phyloP scores from a whole-genome alignment of 1,284 basidiomycete genomes.

The Ganoderma sp. region DNA sequence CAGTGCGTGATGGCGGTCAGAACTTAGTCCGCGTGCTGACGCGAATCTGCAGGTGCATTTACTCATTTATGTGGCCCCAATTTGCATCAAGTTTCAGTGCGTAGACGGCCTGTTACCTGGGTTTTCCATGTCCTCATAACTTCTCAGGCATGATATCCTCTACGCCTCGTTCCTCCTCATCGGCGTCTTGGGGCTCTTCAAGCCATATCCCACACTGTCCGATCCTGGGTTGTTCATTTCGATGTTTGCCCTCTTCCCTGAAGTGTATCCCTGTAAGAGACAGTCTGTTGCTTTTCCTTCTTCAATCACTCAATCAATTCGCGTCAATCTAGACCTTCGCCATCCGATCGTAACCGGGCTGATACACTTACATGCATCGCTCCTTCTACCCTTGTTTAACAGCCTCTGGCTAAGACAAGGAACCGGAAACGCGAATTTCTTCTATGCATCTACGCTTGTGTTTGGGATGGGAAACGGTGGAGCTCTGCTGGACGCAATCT shows the following conservation, averaged over 20 bases:
- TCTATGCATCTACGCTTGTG: constrained; percentile 94
- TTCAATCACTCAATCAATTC: not conserved
- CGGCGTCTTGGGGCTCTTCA: constrained; percentile 86
- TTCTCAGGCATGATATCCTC: constrained; percentile 80
- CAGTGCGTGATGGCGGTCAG: constrained; percentile 53
- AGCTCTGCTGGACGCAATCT: constrained; percentile 82
- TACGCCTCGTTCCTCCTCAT: constrained; percentile 80
- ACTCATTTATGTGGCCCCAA: constrained; percentile 82
- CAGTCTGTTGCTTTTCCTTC: not conserved
- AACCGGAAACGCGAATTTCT: constrained; percentile 98
- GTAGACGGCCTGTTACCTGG: constrained; percentile 33
- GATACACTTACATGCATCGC: constrained; percentile 83
- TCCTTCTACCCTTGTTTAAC: constrained; percentile 91
- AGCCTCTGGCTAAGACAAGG: constrained; percentile 92
- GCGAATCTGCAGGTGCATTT: constrained; percentile 71
- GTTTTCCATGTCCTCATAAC: not conserved
- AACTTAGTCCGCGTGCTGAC: not conserved
- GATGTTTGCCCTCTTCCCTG: constrained; percentile 83
- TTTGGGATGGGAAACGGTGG: constrained; percentile 89
- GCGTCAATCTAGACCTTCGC: constrained; percentile 67
- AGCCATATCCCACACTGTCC: constrained; percentile 90
- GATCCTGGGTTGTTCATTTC: constrained; percentile 88
- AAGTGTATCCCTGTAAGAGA: constrained; percentile 79
- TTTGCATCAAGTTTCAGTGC: constrained; percentile 88
- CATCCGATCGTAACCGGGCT: constrained; percentile 88